Evolutionary conservation across 352 stramenopile genomes (phyloP), one percentile per base, ranked within the genome.

Genomic region (Phytophthora pluvialis): DNA sequence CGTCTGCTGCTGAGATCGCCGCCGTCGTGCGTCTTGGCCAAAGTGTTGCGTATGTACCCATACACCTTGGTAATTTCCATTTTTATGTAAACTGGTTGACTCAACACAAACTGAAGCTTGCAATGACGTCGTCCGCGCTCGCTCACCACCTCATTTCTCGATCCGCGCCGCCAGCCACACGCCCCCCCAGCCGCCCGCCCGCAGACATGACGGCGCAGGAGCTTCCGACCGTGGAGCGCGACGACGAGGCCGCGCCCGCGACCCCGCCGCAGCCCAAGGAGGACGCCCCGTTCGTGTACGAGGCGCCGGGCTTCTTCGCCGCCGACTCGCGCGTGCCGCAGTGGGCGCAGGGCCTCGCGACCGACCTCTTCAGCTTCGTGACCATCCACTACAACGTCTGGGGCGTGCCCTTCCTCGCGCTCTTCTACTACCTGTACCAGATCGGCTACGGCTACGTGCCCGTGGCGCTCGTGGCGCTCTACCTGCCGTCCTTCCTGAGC

Each of bases 371-470:
- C 56, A 73, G 71, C 66, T 88, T 91, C 60, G 64, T 87, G 35
- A 77, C 69, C 53, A 86, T 91, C 72, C 84, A 93, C 67, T 93
- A 93, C 78, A 90, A 90, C 60, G 49, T 89, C 26, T 93, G 80
- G 80, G 57, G 67, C 16, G 49, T 78, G n/a, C 74, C 77, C 0
- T 80, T 83, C 36, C 25, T 80, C 26, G 68, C 72, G 45, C 54
- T 90, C 33, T 83, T 90, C 61, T 89, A 88, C 67, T 90, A 83
- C 38, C 68, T 93, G 28, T 78, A 88, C 70, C 51, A 64, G 28
- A 80, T 71, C 31, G 81, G 80, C 25, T 89, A 93, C 49, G 70
- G 71, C 7, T 64, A 87, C 21, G 43, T 89, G 1, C 72, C 75
- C n/a, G 56, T 86, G 18, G 84, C 80, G 21, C 56, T 90, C 1